Evolutionary conservation across 108 stramenopile genomes (phyloP).

Genomic region (Nitzschia palea): DNA sequence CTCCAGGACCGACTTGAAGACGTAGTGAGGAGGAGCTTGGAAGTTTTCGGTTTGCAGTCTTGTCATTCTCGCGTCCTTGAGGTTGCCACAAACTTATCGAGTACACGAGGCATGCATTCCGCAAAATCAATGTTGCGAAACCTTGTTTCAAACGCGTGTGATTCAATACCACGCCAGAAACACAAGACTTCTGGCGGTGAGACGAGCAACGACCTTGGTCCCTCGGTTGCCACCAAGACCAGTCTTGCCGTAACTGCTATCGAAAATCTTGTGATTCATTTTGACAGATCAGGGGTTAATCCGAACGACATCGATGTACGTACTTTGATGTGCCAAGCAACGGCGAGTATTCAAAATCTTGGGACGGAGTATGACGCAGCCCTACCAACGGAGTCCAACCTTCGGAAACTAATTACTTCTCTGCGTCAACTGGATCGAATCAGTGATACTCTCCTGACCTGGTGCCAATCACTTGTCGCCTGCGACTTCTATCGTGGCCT

Average conservation of each 20-base stretch:
- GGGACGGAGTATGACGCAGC: not conserved
- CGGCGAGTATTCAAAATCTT: not conserved
- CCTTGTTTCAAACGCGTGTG: not conserved
- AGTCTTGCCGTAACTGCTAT: not conserved
- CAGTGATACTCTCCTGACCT: not conserved
- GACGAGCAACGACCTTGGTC: not conserved
- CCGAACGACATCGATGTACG: not conserved
- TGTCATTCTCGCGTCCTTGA: slow-evolving; percentile 3
- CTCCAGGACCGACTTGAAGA: slow-evolving; percentile 2
- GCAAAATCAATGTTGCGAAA: not conserved
- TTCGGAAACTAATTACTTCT: not conserved
- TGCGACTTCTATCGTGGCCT: not conserved
- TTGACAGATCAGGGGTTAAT: not conserved
- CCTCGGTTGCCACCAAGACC: not conserved
- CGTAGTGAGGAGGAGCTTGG: not conserved
- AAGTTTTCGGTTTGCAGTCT: slow-evolving; percentile 5
- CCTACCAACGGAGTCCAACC: not conserved
- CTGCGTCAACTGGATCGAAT: not conserved
- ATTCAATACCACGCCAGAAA: not conserved
- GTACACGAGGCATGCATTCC: slow-evolving; percentile 15
- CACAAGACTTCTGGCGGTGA: not conserved
- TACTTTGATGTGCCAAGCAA: not conserved
- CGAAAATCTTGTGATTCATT: not conserved
- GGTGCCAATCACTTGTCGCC: not conserved
- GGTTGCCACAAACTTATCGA: slow-evolving; percentile 21